phyloP scores from a whole-genome alignment of 192 early-diverging fungal species.

The Coemansia sp. region DNA sequence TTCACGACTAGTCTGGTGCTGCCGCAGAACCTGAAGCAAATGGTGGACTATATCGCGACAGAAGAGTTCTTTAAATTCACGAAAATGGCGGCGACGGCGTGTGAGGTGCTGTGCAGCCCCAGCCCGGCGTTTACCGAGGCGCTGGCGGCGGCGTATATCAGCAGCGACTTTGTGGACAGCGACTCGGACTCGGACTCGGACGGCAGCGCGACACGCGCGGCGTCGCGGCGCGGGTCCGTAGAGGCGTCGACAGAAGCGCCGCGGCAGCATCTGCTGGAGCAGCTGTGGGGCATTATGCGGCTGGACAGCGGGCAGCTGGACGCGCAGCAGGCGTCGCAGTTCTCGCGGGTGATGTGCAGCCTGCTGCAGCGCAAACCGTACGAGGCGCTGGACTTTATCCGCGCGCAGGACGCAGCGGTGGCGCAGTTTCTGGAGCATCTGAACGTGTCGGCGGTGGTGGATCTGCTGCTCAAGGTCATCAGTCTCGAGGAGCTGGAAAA shows the following conservation, averaged over 20 bases:
- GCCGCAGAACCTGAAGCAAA: constrained; percentile 68
- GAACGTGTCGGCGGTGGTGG: constrained; percentile 82
- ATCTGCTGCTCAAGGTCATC: constrained; percentile 89
- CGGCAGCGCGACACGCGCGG: constrained; percentile 13
- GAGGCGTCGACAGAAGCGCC: constrained; percentile 8
- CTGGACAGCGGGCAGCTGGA: constrained; percentile 74
- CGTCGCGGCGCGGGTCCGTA: neutral
- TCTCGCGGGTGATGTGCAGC: constrained; percentile 85
- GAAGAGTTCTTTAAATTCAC: constrained; percentile 77
- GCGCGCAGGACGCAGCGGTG: constrained; percentile 72
- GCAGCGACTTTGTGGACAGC: constrained; percentile 45
- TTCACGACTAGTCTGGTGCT: constrained; percentile 54
- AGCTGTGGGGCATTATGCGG: constrained; percentile 80
- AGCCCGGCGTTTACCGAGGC: constrained; percentile 41
- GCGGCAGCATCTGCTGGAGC: constrained; percentile 64
- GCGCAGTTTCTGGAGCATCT: constrained; percentile 79
- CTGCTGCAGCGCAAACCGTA: constrained; percentile 86
- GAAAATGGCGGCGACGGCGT: constrained; percentile 42
- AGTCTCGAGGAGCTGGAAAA: constrained; percentile 88
- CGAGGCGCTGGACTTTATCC: constrained; percentile 87
- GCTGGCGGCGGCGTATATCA: constrained; percentile 24
- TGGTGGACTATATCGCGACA: constrained; percentile 80
- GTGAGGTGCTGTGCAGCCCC: constrained; percentile 53
- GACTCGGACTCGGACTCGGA: constrained; percentile 21
- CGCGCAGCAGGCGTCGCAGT: constrained; percentile 83